Percentiles rank a stretch among this genome's conserved stretches.
These are phyloP conservation scores for Termitomyces sp. DNA, from an alignment of 768 basidiomycete genomes.

Conservation along the genomic window DNA sequence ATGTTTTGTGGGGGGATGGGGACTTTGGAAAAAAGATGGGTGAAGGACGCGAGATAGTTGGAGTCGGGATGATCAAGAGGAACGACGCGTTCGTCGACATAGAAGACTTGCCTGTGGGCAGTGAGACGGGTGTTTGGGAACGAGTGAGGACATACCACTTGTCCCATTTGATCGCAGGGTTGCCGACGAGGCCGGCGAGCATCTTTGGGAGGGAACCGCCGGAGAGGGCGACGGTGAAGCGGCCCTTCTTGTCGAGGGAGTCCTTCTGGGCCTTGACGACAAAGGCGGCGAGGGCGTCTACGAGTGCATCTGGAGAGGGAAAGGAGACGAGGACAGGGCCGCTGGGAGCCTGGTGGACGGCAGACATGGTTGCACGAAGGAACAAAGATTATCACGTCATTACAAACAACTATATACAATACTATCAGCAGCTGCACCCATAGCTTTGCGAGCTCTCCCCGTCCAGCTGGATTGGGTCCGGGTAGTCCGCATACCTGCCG, in stretches of 20 bases:
- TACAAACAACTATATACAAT: conserved; percentile 10
- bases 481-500: conserved; percentile 92
- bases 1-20: conserved; percentile 74
- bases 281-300: conserved; percentile 69
- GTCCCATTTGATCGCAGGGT: conserved; percentile 79
- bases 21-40: conserved; percentile 76
- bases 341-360: conserved; percentile 50
- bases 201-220: conserved; percentile 88
- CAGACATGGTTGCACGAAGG: conserved; percentile 20
- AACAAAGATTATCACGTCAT: conserved; percentile 4
- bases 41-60: conserved; percentile 75
- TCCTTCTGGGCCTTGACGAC: conserved; percentile 86
- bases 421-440: conserved; percentile 78
- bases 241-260: conserved; percentile 80
- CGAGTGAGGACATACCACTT: conserved; percentile 62
- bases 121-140: not conserved
- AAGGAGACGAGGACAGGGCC: conserved; percentile 75
- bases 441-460: conserved; percentile 88
- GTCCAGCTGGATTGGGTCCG: conserved; percentile 97
- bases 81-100: conserved; percentile 93
- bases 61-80: conserved; percentile 91
- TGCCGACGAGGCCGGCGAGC: conserved; percentile 63
- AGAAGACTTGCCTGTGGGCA: conserved; percentile 85
- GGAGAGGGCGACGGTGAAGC: conserved; percentile 90
- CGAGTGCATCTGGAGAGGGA: conserved; percentile 46